Evolutionary conservation across 2,329 filamentous ascomycete genomes (phyloP).

Genomic region (Claviceps pazoutovae): DNA sequence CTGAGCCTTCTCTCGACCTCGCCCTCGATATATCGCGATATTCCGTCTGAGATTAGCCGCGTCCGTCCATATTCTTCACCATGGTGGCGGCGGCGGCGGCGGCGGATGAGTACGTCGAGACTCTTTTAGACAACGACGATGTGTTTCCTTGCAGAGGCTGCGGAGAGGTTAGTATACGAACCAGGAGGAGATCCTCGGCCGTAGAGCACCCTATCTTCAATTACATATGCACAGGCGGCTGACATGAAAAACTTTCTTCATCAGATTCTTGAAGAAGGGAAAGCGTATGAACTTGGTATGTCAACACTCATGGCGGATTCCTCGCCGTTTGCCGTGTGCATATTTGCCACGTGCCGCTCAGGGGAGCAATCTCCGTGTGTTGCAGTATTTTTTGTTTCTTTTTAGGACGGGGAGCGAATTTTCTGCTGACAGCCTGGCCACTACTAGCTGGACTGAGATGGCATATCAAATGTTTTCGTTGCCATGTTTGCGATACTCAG

Average conservation of each 20-base stretch:
- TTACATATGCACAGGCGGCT: not conserved
- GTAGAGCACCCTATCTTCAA: not conserved
- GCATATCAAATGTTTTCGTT: constrained; percentile 98
- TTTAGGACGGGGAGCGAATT: not conserved
- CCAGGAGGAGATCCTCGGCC: not conserved
- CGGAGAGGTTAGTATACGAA: constrained; percentile 51
- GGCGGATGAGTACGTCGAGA: constrained; percentile 49
- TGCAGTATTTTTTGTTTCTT: not conserved
- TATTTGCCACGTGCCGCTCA: not conserved
- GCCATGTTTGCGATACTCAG: constrained; percentile 86
- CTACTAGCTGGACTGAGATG: constrained; percentile 76
- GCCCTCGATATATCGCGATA: not conserved
- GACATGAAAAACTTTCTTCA: constrained; percentile 4
- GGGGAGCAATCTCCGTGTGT: not conserved
- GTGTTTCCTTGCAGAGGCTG: constrained; percentile 85
- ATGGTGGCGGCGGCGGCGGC: constrained; percentile 27
- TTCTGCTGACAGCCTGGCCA: constrained; percentile 11
- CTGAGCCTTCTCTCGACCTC: not conserved
- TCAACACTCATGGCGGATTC: constrained; percentile 9
- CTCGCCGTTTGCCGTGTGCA: not conserved
- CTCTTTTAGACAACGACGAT: constrained; percentile 64
- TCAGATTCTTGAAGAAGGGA: constrained; percentile 94
- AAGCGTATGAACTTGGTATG: constrained; percentile 91
- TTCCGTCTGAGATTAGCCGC: not conserved
- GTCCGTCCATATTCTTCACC: constrained; percentile 3